Evolutionary conservation across 768 basidiomycete genomes (phyloP).

Genomic region (Suillus weaverae): DNA sequence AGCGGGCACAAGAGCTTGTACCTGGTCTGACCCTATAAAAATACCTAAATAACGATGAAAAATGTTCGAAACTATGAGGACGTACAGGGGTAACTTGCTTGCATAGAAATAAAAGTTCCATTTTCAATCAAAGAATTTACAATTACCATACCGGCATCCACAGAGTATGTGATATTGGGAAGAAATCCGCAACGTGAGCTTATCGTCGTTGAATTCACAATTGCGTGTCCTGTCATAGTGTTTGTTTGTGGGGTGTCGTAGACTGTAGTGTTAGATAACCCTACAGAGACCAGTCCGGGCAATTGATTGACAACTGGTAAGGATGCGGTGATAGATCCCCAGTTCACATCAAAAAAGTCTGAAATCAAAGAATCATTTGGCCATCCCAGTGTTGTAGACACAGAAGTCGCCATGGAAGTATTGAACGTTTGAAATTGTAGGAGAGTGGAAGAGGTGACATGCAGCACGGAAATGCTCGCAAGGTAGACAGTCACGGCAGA

Average conservation of each 20-base stretch:
- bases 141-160: too few species aligned
- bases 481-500: slow-evolving; percentile 9
- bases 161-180: neutral
- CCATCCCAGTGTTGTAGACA: neutral
- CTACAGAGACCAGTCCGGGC: neutral
- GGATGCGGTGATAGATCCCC: neutral
- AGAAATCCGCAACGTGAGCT: neutral
- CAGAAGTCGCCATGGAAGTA: neutral
- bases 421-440: slow-evolving; percentile 9
- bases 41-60: too few species aligned
- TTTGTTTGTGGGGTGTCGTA: slow-evolving; percentile 7
- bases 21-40: too few species aligned
- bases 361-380: too few species aligned
- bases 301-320: neutral
- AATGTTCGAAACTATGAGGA: too few species aligned
- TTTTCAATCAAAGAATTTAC: too few species aligned
- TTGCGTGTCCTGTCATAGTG: neutral
- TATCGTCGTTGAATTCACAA: slow-evolving; percentile 7
- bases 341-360: neutral
- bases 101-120: too few species aligned
- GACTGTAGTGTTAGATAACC: slow-evolving; percentile 2
- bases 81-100: too few species aligned
- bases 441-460: slow-evolving; percentile 12
- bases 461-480: slow-evolving; percentile 4
- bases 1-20: too few species aligned